A percentile compares a stretch with the other conserved stretches of the same genome.
phyloP scores from a whole-genome alignment of 108 stramenopile genomes.

The Pseudonitzschia delicatissima region DNA sequence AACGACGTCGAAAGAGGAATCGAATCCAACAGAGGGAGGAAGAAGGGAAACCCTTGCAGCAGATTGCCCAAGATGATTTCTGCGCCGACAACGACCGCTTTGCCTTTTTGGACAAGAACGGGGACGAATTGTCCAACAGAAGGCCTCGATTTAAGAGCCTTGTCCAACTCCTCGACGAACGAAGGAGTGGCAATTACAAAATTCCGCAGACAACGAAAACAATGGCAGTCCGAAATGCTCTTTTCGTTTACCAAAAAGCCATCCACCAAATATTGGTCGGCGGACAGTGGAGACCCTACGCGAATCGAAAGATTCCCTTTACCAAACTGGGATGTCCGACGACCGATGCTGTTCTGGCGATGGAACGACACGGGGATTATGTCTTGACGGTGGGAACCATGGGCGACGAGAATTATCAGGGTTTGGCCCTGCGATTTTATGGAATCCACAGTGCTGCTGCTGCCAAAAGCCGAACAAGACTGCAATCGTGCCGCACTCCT shows the following conservation, averaged over 20 bases:
- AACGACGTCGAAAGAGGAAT: constrained; percentile 13
- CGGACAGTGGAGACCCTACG: constrained; percentile 30
- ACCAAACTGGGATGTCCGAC: constrained; percentile 31
- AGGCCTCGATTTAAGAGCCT: not conserved
- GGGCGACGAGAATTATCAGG: not conserved
- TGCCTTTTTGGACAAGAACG: constrained; percentile 29
- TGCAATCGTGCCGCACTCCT: not conserved
- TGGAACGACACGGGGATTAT: constrained; percentile 35
- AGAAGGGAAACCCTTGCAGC: not conserved
- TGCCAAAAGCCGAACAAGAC: not conserved
- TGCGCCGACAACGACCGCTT: constrained; percentile 16
- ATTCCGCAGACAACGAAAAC: not conserved
- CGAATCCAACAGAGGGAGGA: not conserved
- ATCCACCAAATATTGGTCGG: not conserved
- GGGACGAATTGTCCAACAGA: constrained; percentile 16
- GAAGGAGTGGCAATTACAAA: not conserved
- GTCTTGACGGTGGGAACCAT: constrained; percentile 31
- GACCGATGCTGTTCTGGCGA: constrained; percentile 37
- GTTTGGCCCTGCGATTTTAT: constrained; percentile 28
- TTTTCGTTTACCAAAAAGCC: constrained; percentile 21
- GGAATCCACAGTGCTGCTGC: constrained; percentile 19
- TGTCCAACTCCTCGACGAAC: constrained; percentile 13
- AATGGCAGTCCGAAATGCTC: constrained; percentile 22
- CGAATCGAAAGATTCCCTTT: constrained; percentile 30
- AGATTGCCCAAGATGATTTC: not conserved